A percentile compares a stretch with the other conserved stretches of the same genome.
phyloP scores from a whole-genome alignment of 2,329 filamentous ascomycete genomes.

The Diaporthe longicolla region DNA sequence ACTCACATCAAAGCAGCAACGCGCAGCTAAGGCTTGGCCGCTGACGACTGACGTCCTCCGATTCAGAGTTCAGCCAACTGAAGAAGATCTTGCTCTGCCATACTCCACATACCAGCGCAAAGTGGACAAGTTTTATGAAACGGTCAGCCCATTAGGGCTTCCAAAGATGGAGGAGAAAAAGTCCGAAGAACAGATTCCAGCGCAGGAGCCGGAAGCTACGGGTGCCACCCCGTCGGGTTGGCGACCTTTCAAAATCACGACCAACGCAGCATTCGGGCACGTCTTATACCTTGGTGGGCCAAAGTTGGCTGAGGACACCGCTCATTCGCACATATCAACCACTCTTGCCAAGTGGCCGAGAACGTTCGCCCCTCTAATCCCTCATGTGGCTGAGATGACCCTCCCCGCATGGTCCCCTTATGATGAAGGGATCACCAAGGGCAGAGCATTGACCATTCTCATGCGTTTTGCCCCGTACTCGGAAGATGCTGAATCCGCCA shows the following conservation, averaged over 20 bases:
- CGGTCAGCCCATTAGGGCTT: conserved; percentile 13
- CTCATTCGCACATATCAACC: conserved; percentile 38
- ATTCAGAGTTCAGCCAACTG: conserved; percentile 32
- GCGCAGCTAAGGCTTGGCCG: conserved; percentile 4
- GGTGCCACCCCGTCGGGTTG: conserved; percentile 39
- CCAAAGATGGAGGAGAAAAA: conserved; percentile 8
- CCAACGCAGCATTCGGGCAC: conserved; percentile 64
- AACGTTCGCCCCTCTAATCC: conserved; percentile 61
- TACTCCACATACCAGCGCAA: conserved; percentile 21
- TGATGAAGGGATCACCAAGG: conserved; percentile 40
- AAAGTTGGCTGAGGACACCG: conserved; percentile 43
- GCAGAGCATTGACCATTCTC: conserved; percentile 56
- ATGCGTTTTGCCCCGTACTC: conserved; percentile 61
- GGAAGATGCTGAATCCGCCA: conserved; percentile 18
- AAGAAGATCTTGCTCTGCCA: conserved; percentile 37
- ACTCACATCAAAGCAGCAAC: conserved; percentile 7
- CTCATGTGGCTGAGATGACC: conserved; percentile 62
- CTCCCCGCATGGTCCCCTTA: conserved; percentile 52
- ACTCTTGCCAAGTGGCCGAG: conserved; percentile 46
- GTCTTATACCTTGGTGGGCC: conserved; percentile 56
- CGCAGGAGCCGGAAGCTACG: background rate
- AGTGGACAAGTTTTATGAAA: conserved; percentile 2
- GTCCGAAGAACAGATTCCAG: background rate
- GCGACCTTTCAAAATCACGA: conserved; percentile 38
- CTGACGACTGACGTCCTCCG: conserved; percentile 27